These are phyloP conservation scores for Eragrostis nindensis DNA, from an alignment of 176 grass and related monocot genomes.

Conservation along the genomic window DNA sequence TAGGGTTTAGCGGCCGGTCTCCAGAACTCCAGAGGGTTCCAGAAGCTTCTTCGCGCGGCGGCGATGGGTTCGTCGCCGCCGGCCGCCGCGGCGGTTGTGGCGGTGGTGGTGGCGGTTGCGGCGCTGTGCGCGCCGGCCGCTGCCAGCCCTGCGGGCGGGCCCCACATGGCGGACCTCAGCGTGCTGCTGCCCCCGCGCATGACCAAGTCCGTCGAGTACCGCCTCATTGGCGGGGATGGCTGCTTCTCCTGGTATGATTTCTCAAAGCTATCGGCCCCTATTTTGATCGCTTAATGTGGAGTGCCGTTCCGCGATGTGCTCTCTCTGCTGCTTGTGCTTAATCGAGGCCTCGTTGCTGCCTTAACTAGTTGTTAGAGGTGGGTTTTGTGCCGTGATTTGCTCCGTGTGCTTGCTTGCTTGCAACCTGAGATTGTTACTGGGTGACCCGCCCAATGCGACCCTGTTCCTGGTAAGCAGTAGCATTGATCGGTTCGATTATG, in stretches of 20 bases:
- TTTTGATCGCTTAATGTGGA: slow-evolving; percentile 20
- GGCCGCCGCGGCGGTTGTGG: slow-evolving; percentile 29
- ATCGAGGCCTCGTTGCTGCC: not conserved
- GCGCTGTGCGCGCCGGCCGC: slow-evolving; percentile 20
- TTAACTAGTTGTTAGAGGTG: not conserved
- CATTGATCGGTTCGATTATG: not conserved
- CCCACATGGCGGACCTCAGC: slow-evolving; percentile 91
- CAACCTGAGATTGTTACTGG: not conserved
- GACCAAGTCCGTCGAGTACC: slow-evolving; percentile 77
- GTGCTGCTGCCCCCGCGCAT: slow-evolving; percentile 86
- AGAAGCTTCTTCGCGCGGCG: slow-evolving; percentile 23
- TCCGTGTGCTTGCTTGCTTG: slow-evolving; percentile 4
- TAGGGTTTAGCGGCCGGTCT: slow-evolving; percentile 63
- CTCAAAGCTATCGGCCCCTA: not conserved
- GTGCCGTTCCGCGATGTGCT: not conserved
- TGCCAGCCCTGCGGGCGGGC: slow-evolving; percentile 44
- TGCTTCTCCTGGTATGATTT: slow-evolving; percentile 84
- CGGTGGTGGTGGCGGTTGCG: slow-evolving; percentile 22
- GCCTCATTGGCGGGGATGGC: slow-evolving; percentile 75
- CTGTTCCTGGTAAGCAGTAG: not conserved
- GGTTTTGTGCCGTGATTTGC: slow-evolving; percentile 13
- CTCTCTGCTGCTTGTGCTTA: not conserved
- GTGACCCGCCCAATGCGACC: not conserved
- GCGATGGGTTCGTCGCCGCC: slow-evolving; percentile 38
- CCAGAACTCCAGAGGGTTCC: not conserved